Percentiles rank a stretch among this genome's conserved stretches.
Evolutionary conservation across 2,329 filamentous ascomycete species (phyloP).

Genomic region (Ophiocordyceps sinensis): DNA sequence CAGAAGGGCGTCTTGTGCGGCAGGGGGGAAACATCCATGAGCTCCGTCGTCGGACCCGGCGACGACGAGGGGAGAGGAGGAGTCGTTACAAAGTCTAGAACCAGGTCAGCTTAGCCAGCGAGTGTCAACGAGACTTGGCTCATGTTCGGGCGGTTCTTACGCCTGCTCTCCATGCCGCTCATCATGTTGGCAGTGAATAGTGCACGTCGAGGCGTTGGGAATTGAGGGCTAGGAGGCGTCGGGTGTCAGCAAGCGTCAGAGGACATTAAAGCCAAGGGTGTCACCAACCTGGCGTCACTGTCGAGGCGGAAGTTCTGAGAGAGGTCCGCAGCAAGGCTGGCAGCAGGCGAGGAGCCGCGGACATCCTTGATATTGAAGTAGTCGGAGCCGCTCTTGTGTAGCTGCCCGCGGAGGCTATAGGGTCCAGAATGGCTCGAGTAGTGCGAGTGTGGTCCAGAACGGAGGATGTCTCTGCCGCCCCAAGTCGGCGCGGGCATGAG

Average conservation of each 20-base stretch:
- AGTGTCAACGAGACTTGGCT: slow-evolving; percentile 2
- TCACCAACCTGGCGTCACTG: slow-evolving; percentile 59
- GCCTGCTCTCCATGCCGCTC: slow-evolving; percentile 19
- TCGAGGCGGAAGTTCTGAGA: slow-evolving; percentile 97
- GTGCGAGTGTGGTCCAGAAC: slow-evolving; percentile 30
- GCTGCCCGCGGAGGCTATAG: slow-evolving; percentile 69
- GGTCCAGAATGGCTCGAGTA: slow-evolving; percentile 39
- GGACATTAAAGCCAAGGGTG: background rate
- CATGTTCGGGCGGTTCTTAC: slow-evolving; percentile 13
- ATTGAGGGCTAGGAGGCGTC: slow-evolving; percentile 19
- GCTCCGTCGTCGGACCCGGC: slow-evolving; percentile 54
- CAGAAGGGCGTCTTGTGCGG: slow-evolving; percentile 69
- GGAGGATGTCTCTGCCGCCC: slow-evolving; percentile 38
- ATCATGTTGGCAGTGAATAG: slow-evolving; percentile 25
- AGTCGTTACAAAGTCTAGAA: slow-evolving; percentile 59
- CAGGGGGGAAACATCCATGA: slow-evolving; percentile 88
- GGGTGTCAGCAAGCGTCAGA: background rate
- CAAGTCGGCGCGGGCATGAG: slow-evolving; percentile 46
- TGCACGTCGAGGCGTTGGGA: slow-evolving; percentile 25
- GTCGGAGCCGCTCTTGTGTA: slow-evolving; percentile 46
- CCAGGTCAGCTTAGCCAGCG: background rate
- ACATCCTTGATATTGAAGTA: slow-evolving; percentile 72
- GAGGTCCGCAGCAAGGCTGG: slow-evolving; percentile 81
- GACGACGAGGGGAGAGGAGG: slow-evolving; percentile 76
- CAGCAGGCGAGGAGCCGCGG: slow-evolving; percentile 77